phyloP scores from a whole-genome alignment of 169 alveolate genomes.

The Theileria parva region DNA sequence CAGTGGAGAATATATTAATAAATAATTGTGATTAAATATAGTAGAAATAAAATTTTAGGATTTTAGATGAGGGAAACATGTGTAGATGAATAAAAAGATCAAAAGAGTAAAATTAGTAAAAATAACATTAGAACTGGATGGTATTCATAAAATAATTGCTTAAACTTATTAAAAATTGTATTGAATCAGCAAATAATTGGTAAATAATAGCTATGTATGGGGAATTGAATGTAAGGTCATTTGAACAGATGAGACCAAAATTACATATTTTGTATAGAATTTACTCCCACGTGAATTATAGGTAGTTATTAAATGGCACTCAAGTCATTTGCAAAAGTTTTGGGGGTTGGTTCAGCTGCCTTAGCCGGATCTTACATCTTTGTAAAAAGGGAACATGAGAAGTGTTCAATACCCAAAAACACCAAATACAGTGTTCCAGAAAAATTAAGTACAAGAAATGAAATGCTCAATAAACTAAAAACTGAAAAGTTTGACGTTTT shows the following conservation, averaged over 20 bases:
- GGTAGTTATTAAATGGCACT: slow-evolving; percentile 29
- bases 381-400: slow-evolving; percentile 64
- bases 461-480: slow-evolving; percentile 71
- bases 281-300: neutral
- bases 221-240: slow-evolving; percentile 14
- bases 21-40: neutral
- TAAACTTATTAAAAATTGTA: neutral
- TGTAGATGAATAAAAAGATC: neutral
- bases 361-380: slow-evolving; percentile 54
- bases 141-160: neutral
- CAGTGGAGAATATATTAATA: neutral
- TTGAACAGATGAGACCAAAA: neutral
- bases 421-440: slow-evolving; percentile 64
- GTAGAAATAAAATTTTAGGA: neutral
- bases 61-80: neutral
- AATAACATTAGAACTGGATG: neutral
- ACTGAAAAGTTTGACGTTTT: slow-evolving; percentile 78
- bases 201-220: neutral
- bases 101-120: neutral
- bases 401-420: slow-evolving; percentile 70
- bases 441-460: slow-evolving; percentile 54
- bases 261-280: neutral
- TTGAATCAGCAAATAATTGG: neutral
- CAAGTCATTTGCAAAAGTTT: slow-evolving; percentile 29
- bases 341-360: slow-evolving; percentile 58